These are phyloP conservation scores for Ceratocystis colombiana DNA, from an alignment of 2,329 filamentous ascomycete genomes.

Conservation along the genomic window DNA sequence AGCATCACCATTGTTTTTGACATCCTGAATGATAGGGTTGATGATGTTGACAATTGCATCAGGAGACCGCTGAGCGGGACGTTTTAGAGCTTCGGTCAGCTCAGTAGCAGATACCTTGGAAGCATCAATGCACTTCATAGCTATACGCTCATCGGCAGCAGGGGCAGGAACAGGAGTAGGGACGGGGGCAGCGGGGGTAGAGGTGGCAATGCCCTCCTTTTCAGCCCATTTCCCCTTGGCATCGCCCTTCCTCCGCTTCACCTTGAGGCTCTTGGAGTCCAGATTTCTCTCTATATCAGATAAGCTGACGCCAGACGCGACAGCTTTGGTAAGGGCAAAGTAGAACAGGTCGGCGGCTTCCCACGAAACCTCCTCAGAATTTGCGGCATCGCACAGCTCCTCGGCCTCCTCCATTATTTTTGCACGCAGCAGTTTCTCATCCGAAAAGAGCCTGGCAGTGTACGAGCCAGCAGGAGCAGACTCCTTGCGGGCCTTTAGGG, in stretches of 20 bases:
- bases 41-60: conserved; percentile 88
- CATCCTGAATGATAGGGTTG: conserved; percentile 79
- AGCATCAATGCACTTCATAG: conserved; percentile 71
- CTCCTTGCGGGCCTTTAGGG: conserved; percentile 66
- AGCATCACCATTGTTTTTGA: conserved; percentile 73
- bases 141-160: conserved; percentile 48
- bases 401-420: conserved; percentile 99
- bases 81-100: conserved; percentile 65
- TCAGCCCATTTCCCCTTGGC: conserved; percentile 89
- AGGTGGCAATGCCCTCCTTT: conserved; percentile 58
- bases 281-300: conserved; percentile 87
- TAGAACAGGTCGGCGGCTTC: conserved; percentile 94
- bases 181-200: conserved; percentile 30
- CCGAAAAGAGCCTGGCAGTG: conserved; percentile 83
- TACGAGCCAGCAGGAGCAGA: conserved; percentile 86
- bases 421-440: conserved; percentile 76
- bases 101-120: conserved; percentile 52
- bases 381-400: conserved; percentile 79
- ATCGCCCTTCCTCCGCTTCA: conserved; percentile 85
- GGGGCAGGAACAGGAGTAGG: conserved; percentile 32
- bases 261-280: conserved; percentile 89
- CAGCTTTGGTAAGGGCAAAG: conserved; percentile 84
- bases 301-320: conserved; percentile 71
- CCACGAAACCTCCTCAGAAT: conserved; percentile 75
- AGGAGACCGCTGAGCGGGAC: conserved; percentile 89